Conservation (phyloP, 345 rosid genomes). For the Hypericum androsaemum region DNA sequence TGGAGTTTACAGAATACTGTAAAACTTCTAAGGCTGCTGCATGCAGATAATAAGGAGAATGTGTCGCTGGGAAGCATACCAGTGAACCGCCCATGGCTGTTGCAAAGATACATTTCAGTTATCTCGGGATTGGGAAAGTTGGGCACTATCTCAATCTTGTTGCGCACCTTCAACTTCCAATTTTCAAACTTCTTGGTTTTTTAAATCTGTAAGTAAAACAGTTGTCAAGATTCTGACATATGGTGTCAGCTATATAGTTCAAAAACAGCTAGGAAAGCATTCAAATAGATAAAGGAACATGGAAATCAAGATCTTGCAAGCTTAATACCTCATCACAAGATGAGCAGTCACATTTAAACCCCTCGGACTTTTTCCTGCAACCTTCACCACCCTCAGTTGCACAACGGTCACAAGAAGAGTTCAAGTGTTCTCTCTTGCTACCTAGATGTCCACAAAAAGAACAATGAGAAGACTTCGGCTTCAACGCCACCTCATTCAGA, state of each 20-base stretch:
- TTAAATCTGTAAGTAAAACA: constrained; percentile 30
- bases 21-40: background rate
- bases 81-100: constrained; percentile 32
- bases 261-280: no score
- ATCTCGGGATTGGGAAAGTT: constrained; percentile 65
- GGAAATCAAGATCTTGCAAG: constrained; percentile 4
- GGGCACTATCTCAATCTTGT: constrained; percentile 43
- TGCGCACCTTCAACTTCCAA: constrained; percentile 67
- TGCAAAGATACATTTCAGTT: constrained; percentile 51
- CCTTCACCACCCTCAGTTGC: constrained; percentile 25
- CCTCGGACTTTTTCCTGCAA: constrained; percentile 48
- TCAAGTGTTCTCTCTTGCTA: constrained; percentile 51
- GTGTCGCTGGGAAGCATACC: constrained; percentile 20
- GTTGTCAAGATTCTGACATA: background rate
- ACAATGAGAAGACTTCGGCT: constrained; percentile 53
- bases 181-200: constrained; percentile 43
- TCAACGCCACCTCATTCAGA: constrained; percentile 27
- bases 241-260: no score
- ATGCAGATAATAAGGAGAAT: background rate
- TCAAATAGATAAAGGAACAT: constrained; percentile 1
- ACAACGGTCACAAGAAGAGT: constrained; percentile 58
- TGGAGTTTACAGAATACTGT: background rate
- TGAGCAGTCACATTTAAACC: constrained; percentile 60
- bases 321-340: constrained; percentile 43
- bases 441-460: constrained; percentile 92